Conservation (phyloP, 352 stramenopile genomes). For the Pythium insidiosum region DNA sequence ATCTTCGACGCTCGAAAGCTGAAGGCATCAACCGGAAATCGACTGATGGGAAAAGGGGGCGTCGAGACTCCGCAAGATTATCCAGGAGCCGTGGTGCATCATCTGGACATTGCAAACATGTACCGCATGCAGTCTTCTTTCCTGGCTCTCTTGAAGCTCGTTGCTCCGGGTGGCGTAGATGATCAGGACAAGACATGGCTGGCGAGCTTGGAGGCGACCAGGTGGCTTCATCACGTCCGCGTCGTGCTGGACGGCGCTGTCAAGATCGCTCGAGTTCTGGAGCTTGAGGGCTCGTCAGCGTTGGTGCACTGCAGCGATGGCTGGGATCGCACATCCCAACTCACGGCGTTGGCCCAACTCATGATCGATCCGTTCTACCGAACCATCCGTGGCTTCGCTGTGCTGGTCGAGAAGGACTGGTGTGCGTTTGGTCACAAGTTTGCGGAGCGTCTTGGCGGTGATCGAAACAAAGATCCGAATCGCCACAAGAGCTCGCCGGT, state of each 20-base stretch:
- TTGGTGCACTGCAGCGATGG: constrained; percentile 87
- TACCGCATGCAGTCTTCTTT: constrained; percentile 87
- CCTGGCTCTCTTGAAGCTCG: constrained; percentile 58
- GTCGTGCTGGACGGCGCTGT: constrained; percentile 73
- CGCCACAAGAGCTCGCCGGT: constrained; percentile 75
- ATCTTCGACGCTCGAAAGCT: constrained; percentile 89
- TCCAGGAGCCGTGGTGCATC: constrained; percentile 62
- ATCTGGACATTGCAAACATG: constrained; percentile 91
- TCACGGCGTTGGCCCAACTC: constrained; percentile 70
- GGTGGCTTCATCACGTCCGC: constrained; percentile 81
- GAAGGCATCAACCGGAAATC: constrained; percentile 86
- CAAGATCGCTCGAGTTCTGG: constrained; percentile 83
- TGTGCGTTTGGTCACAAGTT: constrained; percentile 84
- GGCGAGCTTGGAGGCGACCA: constrained; percentile 64
- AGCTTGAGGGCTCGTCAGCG: constrained; percentile 69
- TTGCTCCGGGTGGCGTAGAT: constrained; percentile 49
- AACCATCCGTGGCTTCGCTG: constrained; percentile 76
- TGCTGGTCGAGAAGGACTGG: constrained; percentile 85
- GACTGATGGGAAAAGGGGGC: constrained; percentile 86
- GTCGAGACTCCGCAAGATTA: constrained; percentile 86
- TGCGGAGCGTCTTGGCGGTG: constrained; percentile 48
- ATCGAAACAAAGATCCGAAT: constrained; percentile 69
- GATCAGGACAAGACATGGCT: constrained; percentile 65
- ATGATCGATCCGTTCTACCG: constrained; percentile 86
- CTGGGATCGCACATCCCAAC: constrained; percentile 81